Evolutionary conservation across 148 eudicot genomes (phyloP).

Genomic region (Cornus kousa): DNA sequence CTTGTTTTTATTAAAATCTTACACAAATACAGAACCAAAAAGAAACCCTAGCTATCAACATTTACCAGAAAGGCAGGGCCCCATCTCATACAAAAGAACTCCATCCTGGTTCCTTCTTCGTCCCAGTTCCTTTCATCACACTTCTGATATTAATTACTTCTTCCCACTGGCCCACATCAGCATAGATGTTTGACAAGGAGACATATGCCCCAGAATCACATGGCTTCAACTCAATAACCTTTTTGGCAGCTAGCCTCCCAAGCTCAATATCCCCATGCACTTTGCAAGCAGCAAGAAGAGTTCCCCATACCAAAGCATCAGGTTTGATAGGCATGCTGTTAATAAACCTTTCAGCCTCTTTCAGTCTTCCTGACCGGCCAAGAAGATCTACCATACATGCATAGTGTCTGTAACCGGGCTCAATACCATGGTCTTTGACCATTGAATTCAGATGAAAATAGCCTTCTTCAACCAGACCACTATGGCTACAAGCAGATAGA

Average conservation of each 20-base stretch:
- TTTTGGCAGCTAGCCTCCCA: constrained; percentile 62
- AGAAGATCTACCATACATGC: constrained; percentile 91
- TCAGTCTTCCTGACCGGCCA: constrained; percentile 73
- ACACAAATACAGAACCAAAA: neutral
- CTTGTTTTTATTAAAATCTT: neutral
- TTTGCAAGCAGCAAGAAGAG: constrained; percentile 78
- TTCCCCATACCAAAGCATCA: constrained; percentile 68
- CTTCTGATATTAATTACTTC: constrained; percentile 55
- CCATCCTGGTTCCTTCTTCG: constrained; percentile 78
- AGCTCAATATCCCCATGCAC: constrained; percentile 74
- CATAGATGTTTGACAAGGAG: constrained; percentile 69
- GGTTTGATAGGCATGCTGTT: constrained; percentile 63
- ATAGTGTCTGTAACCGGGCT: constrained; percentile 67
- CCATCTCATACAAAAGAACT: constrained; percentile 50
- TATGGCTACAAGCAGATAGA: constrained; percentile 87
- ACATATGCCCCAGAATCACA: constrained; percentile 54
- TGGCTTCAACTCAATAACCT: constrained; percentile 62
- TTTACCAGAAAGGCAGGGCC: neutral
- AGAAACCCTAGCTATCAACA: neutral
- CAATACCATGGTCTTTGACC: constrained; percentile 57
- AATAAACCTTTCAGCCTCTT: constrained; percentile 72
- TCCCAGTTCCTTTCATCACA: constrained; percentile 51
- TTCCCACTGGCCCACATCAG: constrained; percentile 82
- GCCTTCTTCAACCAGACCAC: constrained; percentile 80
- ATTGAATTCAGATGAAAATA: constrained; percentile 70